Base-by-base conservation (phyloP, 169 alveolate genomes). In the Plasmodium falciparum region DNA sequence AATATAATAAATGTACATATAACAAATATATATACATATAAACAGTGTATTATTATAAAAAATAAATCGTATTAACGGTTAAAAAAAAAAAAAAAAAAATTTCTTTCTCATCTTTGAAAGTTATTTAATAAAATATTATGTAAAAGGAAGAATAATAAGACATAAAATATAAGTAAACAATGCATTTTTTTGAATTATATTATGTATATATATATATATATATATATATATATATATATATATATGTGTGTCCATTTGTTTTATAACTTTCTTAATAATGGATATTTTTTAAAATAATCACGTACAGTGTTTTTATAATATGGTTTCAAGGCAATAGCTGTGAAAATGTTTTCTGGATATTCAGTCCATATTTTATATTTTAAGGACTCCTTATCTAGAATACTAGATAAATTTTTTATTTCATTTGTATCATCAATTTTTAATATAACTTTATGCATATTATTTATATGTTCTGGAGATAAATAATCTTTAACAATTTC, bases 281-380 rank as follows among this genome's bases (percentile, higher is more conserved):
- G 86, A 29, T 88, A 92, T 74, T 92, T 88, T 67, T 88, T 92
- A 45, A 92, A 88, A 74, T 80, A 92, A n/a, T 90, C 88, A 24
- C 58, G 65, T 29, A 92, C 71, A 26, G 80, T 88, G 26, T 74
- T 43, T 24, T 92, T 92, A 58, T 92, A 74, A 47, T 88, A 74
- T 9, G 95, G 95, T 24, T 78, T 88, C 49, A 92, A 17, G 13
- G 95, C 95, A 22, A 92, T 58, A 59, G 93, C 91, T 20, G 95
- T 72, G 63, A 76, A 45, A 9, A 92, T 75, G 17, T 92, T 92
- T 66, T 92, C 95, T 33, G 95, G 95, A 20, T 88, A 52, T 33
- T 92, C 95, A 39, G 85, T 76, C 93, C 91, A 92, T 3, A 92
- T 73, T 73, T 85, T 90, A 54, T 85, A 88, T 63, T 78, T 88